Base-by-base conservation (phyloP, 1,284 basidiomycete genomes). In the Naganishia liquefaciens region DNA sequence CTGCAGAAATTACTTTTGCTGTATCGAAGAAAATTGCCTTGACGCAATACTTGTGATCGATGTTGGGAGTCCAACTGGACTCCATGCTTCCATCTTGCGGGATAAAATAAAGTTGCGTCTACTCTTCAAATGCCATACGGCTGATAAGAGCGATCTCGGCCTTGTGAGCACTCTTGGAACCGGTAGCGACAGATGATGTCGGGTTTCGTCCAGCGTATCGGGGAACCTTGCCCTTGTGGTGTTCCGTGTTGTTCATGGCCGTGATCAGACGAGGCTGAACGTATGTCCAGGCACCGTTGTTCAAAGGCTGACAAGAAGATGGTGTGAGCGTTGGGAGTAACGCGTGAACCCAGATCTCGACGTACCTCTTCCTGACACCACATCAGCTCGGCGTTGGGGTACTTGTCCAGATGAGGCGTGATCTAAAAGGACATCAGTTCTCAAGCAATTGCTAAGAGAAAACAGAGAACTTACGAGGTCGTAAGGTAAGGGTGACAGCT, bases 401-500 rank as follows among this genome's bases (percentile, higher is more conserved):
- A 99, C 80, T 87, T 88, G 83, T 99, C 95, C 43, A 97, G 84
- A 77, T 94, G 90, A 28, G 90, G 87, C 27, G 88, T 91, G 70
- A 92, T 73, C 89, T 90, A 2, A 49, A 54, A 46, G 40, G 21
- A 51, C 39, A 51, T 6, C 25, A 37, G 28, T 30, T 65, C n/a
- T n/a, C 39, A 51, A 49, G 51, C 47, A 30, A 21, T 27, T 9
- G 9, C 37, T 23, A 25, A 25, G 27, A 5, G n/a, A 5, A 27
- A 60, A 23, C 37, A 15, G 23, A 23, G 70, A 27, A 79, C 84
- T 50, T 74, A 92, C 87, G 63, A 92, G 79, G 73, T 97, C 93
- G 77, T 98, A 98, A 54, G 96, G 94, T 84, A 99, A 90, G 1
- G 95, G 96, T 46, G 90, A 92, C 63, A 98, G 75, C 80, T 99